A percentile compares a stretch with the other conserved stretches of the same genome.
Evolutionary conservation across 441 rosid genomes (phyloP).

Genomic region (Adansonia rubrostipa): DNA sequence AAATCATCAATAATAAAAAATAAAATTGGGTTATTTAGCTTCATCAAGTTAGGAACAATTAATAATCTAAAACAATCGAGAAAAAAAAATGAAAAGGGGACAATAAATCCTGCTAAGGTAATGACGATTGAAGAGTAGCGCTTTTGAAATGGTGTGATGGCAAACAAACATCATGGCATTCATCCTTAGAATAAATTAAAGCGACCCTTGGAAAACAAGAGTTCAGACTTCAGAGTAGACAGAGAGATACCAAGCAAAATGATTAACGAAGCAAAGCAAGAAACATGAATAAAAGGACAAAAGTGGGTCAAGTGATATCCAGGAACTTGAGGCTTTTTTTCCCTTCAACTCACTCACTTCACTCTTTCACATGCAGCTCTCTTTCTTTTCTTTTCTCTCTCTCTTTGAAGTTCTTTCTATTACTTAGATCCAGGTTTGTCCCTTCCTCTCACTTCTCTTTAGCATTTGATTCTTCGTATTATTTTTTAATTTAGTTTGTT

Average conservation of each 20-base stretch:
- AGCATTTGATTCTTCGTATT: not conserved
- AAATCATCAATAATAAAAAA: no score
- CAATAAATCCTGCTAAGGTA: not conserved
- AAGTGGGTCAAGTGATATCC: conserved; percentile 37
- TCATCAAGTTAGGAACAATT: no score
- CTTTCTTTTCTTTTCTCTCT: not conserved
- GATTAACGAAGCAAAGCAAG: conserved; percentile 11
- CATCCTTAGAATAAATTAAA: conserved; percentile 10
- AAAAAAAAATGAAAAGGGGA: not conserved
- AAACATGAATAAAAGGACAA: conserved; percentile 14
- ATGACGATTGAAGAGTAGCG: not conserved
- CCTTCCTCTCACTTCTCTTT: conserved; percentile 14
- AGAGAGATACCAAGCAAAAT: conserved; percentile 12
- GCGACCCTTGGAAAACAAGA: conserved; percentile 19
- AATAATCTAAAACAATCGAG: not conserved
- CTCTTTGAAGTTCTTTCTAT: conserved; percentile 16
- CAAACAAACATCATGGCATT: conserved; percentile 26
- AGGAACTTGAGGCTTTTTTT: not conserved
- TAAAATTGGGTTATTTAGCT: no score
- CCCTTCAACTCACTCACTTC: not conserved
- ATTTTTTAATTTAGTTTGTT: conserved; percentile 6
- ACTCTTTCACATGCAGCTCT: conserved; percentile 1
- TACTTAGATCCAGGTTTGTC: conserved; percentile 60
- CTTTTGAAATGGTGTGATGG: not conserved
- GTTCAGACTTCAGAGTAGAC: conserved; percentile 22